Evolutionary conservation across 805 yeast genomes (phyloP).

Genomic region (Myxozyma sirexii): DNA sequence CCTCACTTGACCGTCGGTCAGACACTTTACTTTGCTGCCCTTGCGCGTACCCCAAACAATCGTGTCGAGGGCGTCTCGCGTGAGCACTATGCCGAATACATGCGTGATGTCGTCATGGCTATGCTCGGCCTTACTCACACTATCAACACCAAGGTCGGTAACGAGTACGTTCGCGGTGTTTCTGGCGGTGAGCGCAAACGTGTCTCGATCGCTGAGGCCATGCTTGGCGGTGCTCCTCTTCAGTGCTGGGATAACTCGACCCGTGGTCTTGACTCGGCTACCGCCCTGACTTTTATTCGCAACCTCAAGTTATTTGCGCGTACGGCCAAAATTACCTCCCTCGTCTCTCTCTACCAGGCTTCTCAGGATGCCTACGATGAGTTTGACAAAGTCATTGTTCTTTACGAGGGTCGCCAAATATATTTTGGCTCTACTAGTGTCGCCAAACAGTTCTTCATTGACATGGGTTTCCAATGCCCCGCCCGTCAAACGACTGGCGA

Average conservation of each 20-base stretch:
- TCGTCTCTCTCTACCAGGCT: slow-evolving; percentile 64
- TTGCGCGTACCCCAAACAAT: slow-evolving; percentile 58
- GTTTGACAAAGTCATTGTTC: slow-evolving; percentile 56
- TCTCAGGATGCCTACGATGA: slow-evolving; percentile 58
- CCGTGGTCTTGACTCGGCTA: slow-evolving; percentile 71
- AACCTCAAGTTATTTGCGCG: slow-evolving; percentile 60
- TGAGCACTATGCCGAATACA: slow-evolving; percentile 51
- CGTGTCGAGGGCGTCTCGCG: slow-evolving; percentile 56
- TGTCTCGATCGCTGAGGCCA: slow-evolving; percentile 56
- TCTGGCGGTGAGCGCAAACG: slow-evolving; percentile 62
- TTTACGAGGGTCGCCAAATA: slow-evolving; percentile 61
- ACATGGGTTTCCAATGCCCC: slow-evolving; percentile 61
- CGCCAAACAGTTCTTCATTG: slow-evolving; percentile 54
- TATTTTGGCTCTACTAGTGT: slow-evolving; percentile 52
- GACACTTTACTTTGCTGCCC: slow-evolving; percentile 58
- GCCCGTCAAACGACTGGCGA: slow-evolving; percentile 57
- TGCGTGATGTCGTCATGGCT: slow-evolving; percentile 56
- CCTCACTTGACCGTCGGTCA: slow-evolving; percentile 66
- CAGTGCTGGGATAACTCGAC: slow-evolving; percentile 72
- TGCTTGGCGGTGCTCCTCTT: slow-evolving; percentile 50
- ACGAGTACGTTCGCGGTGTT: slow-evolving; percentile 58
- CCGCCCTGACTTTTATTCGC: slow-evolving; percentile 64
- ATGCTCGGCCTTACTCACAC: slow-evolving; percentile 49
- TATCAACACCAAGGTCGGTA: slow-evolving; percentile 48
- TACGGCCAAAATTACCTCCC: slow-evolving; percentile 53